A percentile compares a stretch with the other conserved stretches of the same genome.
These are phyloP conservation scores for Penicillium corylophilum DNA, from an alignment of 2,329 filamentous ascomycete genomes.

Conservation along the genomic window DNA sequence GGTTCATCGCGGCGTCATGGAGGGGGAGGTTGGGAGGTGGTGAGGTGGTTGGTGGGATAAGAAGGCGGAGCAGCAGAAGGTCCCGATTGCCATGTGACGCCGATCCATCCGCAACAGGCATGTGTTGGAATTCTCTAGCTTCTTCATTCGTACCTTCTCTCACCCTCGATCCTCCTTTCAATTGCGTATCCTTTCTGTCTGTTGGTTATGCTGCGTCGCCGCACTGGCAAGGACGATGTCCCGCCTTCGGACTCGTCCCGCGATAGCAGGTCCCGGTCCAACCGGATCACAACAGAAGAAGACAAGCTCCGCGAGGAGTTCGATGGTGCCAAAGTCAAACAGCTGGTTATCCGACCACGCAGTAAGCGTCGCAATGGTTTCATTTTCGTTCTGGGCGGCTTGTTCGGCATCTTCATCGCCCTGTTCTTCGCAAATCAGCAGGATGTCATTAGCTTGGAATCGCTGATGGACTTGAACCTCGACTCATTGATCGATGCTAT, in stretches of 20 bases:
- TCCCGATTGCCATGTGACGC: constrained; percentile 26
- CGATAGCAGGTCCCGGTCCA: constrained; percentile 12
- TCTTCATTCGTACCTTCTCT: background rate
- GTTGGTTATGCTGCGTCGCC: constrained; percentile 42
- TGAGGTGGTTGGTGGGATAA: constrained; percentile 1
- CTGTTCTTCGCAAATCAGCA: constrained; percentile 87
- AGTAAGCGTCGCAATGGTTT: constrained; percentile 75
- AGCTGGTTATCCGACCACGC: constrained; percentile 38
- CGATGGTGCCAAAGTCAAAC: constrained; percentile 20
- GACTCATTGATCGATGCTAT: constrained; percentile 84
- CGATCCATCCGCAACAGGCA: constrained; percentile 18
- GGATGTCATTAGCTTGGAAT: constrained; percentile 82
- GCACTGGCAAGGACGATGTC: constrained; percentile 38
- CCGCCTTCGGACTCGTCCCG: constrained; percentile 18
- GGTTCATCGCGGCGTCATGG: constrained; percentile 30
- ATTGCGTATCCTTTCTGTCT: constrained; percentile 11
- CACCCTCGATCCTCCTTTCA: background rate
- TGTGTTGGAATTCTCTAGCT: constrained; percentile 4
- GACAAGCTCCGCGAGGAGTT: constrained; percentile 21
- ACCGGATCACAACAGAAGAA: constrained; percentile 16
- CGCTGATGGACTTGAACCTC: constrained; percentile 69
- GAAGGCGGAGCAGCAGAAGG: constrained; percentile 11
- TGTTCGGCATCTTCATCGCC: constrained; percentile 87
- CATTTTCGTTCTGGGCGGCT: constrained; percentile 80
- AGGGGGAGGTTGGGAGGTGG: constrained; percentile 9